These are phyloP conservation scores for Chamaecrista fasciculata DNA, from an alignment of 306 rosid genomes.

Conservation along the genomic window DNA sequence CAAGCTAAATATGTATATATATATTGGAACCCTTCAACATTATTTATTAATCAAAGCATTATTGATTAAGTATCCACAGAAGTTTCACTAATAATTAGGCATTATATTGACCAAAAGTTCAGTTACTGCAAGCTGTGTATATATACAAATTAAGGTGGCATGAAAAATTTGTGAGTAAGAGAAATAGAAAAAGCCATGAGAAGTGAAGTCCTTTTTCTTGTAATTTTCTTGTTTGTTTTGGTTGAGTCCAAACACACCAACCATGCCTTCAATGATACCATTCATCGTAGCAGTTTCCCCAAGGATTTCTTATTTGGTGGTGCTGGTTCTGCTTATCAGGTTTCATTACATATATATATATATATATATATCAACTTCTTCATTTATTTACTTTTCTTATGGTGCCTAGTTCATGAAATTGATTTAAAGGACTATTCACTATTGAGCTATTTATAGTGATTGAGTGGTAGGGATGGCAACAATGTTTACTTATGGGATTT, in stretches of 20 bases:
- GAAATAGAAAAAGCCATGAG: conserved; percentile 25
- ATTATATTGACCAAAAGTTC: neutral
- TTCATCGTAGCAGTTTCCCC: conserved; percentile 40
- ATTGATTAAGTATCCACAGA: neutral
- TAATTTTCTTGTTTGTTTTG: conserved; percentile 2
- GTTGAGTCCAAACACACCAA: conserved; percentile 5
- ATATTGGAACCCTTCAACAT: neutral
- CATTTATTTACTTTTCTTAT: no score
- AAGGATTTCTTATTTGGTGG: conserved; percentile 42
- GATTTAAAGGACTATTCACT: no score
- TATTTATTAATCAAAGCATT: neutral
- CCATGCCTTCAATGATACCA: neutral
- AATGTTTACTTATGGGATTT: no score
- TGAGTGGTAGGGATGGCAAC: no score
- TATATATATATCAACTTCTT: no score
- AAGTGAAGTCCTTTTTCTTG: neutral
- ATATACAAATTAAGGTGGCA: neutral
- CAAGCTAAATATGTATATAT: neutral
- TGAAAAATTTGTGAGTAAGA: conserved; percentile 9
- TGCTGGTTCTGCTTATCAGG: conserved; percentile 52
- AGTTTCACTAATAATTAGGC: neutral
- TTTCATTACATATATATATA: neutral
- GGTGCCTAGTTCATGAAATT: no score
- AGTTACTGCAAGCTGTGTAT: neutral
- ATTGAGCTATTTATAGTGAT: no score